Percentiles rank a stretch among this genome's conserved stretches.
phyloP scores from a whole-genome alignment of 2,329 filamentous ascomycete species.

The Phyllosticta citriasiana region DNA sequence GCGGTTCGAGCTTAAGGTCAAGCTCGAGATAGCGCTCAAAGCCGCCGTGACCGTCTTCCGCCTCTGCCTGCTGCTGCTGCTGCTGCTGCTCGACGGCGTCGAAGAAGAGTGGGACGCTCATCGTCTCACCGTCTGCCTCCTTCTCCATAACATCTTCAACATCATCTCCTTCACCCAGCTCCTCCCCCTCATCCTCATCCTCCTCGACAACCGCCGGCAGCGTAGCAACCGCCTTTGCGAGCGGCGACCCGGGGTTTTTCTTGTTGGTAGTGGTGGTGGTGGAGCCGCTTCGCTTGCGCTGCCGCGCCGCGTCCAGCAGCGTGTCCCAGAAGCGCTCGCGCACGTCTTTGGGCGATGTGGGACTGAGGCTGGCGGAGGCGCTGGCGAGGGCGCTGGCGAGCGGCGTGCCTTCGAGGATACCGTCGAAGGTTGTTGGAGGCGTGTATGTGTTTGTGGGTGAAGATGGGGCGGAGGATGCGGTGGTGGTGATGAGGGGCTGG shows the following conservation, averaged over 20 bases:
- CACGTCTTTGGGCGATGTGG: constrained; percentile 10
- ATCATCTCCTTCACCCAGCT: too few species aligned
- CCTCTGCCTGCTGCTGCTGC: too few species aligned
- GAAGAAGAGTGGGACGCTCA: not conserved
- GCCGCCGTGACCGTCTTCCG: too few species aligned
- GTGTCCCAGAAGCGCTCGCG: constrained; percentile 19
- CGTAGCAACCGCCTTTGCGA: not conserved
- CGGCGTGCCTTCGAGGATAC: constrained; percentile 9
- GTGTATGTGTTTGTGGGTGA: not conserved
- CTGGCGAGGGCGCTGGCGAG: not conserved
- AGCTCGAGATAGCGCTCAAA: not conserved
- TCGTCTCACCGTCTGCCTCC: not conserved
- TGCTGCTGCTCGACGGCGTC: not conserved
- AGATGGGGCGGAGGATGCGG: not conserved
- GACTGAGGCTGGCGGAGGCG: constrained; percentile 13
- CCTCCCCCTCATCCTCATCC: not conserved
- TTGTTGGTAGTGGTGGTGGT: not conserved
- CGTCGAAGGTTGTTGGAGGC: constrained; percentile 13
- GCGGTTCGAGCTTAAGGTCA: not conserved
- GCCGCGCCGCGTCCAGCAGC: constrained; percentile 19
- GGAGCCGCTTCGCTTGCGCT: constrained; percentile 13
- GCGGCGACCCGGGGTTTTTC: not conserved
- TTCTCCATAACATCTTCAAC: too few species aligned
- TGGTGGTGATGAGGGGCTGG: too few species aligned
- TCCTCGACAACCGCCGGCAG: not conserved